phyloP scores from a whole-genome alignment of 2,329 filamentous ascomycete species.

The Aspergillus sp. region DNA sequence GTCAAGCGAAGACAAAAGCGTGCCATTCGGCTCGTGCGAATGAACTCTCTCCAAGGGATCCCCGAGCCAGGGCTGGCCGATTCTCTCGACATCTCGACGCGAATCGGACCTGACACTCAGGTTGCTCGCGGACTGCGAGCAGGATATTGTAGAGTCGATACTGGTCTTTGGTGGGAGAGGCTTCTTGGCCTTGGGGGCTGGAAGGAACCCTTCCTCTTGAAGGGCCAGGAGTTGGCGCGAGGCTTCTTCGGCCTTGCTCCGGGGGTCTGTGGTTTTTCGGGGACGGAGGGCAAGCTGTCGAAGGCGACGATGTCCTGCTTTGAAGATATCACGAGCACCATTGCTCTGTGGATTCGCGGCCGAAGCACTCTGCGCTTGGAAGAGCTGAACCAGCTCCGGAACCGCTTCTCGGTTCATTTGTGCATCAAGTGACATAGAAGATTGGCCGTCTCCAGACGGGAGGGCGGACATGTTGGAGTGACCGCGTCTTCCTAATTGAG shows the following conservation, averaged over 20 bases:
- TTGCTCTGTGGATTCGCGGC: conserved; percentile 19
- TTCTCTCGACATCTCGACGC: conserved; percentile 35
- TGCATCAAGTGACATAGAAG: conserved; percentile 13
- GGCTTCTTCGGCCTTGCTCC: conserved; percentile 24
- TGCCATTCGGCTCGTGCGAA: conserved; percentile 15
- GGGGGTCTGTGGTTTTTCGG: conserved; percentile 24
- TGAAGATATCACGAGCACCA: conserved; percentile 27
- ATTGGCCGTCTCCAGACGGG: conserved; percentile 13
- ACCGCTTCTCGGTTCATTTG: conserved; percentile 30
- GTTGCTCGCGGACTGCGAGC: conserved; percentile 10
- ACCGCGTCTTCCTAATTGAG: conserved; percentile 22
- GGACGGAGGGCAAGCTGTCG: conserved; percentile 33
- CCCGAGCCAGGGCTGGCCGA: conserved; percentile 38
- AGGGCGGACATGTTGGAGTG: conserved; percentile 25
- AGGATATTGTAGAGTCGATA: conserved; percentile 19
- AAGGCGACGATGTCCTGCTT: conserved; percentile 35
- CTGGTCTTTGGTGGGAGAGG: conserved; percentile 21
- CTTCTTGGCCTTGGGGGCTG: conserved; percentile 16
- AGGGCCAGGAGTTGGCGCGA: conserved; percentile 29
- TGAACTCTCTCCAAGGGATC: conserved; percentile 22
- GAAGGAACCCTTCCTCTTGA: conserved; percentile 31
- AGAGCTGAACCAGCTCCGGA: conserved; percentile 36
- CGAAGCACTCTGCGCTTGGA: conserved; percentile 29
- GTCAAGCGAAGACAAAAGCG: conserved; percentile 27
- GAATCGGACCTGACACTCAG: conserved; percentile 29